Percentiles rank a stretch among this genome's conserved stretches.
These are phyloP conservation scores for Coniochaeta sp. DNA, from an alignment of 2,329 filamentous ascomycete genomes.

Conservation along the genomic window DNA sequence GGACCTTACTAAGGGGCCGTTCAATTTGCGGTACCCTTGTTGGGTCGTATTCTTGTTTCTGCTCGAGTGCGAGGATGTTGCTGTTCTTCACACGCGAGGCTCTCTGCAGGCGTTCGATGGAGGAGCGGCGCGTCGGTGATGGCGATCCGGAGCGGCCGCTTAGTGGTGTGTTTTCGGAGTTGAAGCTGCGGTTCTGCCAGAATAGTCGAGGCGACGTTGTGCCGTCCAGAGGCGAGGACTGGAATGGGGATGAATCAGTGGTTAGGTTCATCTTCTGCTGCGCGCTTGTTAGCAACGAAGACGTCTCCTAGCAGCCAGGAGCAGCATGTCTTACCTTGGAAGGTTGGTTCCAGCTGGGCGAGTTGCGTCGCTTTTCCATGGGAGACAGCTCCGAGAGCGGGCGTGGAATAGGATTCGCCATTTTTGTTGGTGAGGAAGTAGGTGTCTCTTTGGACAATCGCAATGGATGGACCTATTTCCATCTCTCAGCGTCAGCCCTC, in stretches of 20 bases:
- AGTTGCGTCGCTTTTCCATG: constrained; percentile 82
- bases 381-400: constrained; percentile 86
- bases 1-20: constrained; percentile 70
- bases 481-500: not conserved
- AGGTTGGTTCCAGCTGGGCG: constrained; percentile 77
- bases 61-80: constrained; percentile 90
- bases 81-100: constrained; percentile 96
- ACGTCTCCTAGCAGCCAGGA: constrained; percentile 14
- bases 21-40: constrained; percentile 70
- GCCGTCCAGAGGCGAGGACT: constrained; percentile 68
- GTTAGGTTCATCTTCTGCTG: constrained; percentile 59
- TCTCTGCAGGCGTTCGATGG: constrained; percentile 90
- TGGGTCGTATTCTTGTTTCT: constrained; percentile 89
- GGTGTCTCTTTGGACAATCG: constrained; percentile 68
- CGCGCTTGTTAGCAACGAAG: constrained; percentile 5
- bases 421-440: constrained; percentile 55
- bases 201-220: constrained; percentile 76
- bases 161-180: constrained; percentile 65
- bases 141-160: constrained; percentile 54
- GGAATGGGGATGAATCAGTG: constrained; percentile 75
- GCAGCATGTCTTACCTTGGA: constrained; percentile 52
- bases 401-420: constrained; percentile 54
- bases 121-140: constrained; percentile 73
- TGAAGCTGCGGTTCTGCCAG: constrained; percentile 75
- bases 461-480: constrained; percentile 64